Evolutionary conservation across 495 filamentous ascomycete genomes (phyloP).

Genomic region (Poronia punctata): DNA sequence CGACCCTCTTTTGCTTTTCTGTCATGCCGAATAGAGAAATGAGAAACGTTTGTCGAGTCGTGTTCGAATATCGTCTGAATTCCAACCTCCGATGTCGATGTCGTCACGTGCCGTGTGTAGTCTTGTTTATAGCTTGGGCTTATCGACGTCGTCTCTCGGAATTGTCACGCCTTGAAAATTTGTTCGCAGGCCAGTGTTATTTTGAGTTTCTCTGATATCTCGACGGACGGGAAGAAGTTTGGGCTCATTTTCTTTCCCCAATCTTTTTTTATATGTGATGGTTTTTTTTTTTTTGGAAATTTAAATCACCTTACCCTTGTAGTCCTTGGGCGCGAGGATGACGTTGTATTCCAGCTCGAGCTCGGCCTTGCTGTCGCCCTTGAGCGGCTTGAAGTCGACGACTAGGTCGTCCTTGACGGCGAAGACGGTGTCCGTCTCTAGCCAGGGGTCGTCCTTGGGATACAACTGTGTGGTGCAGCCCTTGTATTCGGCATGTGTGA

Average conservation of each 20-base stretch:
- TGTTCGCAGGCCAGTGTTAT: too few relatives aligned
- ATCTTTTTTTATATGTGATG: neutral
- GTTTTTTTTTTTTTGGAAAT: neutral
- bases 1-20: too few relatives aligned
- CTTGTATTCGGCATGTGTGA: constrained; percentile 48
- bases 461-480: constrained; percentile 74
- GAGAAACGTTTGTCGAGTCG: too few relatives aligned
- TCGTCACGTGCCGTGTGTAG: too few relatives aligned
- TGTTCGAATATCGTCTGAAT: too few relatives aligned
- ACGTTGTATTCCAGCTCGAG: constrained; percentile 67
- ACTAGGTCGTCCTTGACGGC: constrained; percentile 73
- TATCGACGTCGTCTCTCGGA: too few relatives aligned
- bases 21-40: too few relatives aligned
- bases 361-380: constrained; percentile 56
- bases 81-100: too few relatives aligned
- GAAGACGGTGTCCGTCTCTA: constrained; percentile 68
- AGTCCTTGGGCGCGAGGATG: constrained; percentile 44
- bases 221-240: too few relatives aligned
- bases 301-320: constrained; percentile 36
- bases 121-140: too few relatives aligned
- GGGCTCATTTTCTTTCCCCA: neutral
- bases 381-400: constrained; percentile 60
- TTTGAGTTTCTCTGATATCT: too few relatives aligned
- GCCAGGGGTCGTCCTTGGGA: constrained; percentile 60
- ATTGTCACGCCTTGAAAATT: too few relatives aligned